Conservation (phyloP, 1,284 basidiomycete genomes). For the Melanopsichium pennsylvanicum region DNA sequence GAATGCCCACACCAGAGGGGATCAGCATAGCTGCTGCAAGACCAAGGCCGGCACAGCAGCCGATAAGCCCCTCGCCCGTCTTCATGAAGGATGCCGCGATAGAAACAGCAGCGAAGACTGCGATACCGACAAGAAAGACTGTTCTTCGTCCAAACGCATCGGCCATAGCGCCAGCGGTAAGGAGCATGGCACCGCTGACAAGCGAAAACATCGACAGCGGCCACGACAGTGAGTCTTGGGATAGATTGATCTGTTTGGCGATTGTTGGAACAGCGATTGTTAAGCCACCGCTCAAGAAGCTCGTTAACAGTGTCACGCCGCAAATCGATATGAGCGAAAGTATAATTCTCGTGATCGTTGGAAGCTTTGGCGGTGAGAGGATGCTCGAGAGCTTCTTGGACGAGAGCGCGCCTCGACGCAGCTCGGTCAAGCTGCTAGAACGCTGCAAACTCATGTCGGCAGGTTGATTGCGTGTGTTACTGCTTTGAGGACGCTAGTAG, state of each 20-base stretch:
- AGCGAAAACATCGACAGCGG: constrained; percentile 72
- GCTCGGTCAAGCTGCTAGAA: constrained; percentile 14
- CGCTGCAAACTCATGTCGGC: constrained; percentile 20
- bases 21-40: constrained; percentile 42
- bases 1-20: constrained; percentile 59
- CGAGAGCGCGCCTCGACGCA: constrained; percentile 23
- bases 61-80: constrained; percentile 57
- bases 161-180: constrained; percentile 67
- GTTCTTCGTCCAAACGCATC: constrained; percentile 67
- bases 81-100: constrained; percentile 62
- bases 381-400: constrained; percentile 20
- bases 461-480: background rate
- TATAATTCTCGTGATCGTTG: constrained; percentile 18
- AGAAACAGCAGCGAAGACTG: constrained; percentile 59
- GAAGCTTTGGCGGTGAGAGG: constrained; percentile 26
- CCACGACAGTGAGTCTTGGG: constrained; percentile 72
- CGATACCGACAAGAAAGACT: constrained; percentile 69
- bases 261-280: constrained; percentile 75
- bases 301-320: constrained; percentile 60
- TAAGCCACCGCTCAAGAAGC: constrained; percentile 67
- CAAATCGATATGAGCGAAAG: constrained; percentile 45
- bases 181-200: constrained; percentile 72
- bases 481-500: too few species aligned
- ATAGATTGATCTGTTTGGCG: constrained; percentile 59
- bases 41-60: constrained; percentile 59